These are phyloP conservation scores for Neurospora pannonica DNA, from an alignment of 495 filamentous ascomycete genomes.

Conservation along the genomic window DNA sequence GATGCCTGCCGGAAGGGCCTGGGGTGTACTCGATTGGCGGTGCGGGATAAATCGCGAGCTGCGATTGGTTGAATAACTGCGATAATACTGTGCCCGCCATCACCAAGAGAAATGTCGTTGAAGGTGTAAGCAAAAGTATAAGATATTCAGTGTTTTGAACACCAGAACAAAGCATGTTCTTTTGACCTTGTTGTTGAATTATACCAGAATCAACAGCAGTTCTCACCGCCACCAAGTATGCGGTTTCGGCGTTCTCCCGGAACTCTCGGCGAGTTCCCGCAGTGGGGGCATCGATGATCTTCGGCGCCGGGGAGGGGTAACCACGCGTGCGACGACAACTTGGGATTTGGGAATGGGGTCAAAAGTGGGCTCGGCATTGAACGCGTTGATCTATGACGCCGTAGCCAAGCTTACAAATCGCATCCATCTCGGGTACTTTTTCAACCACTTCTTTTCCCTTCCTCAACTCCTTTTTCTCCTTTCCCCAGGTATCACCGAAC, in stretches of 20 bases:
- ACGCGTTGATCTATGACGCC: background rate
- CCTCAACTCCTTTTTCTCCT: background rate
- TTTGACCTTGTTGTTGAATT: too few relatives aligned
- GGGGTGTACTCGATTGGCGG: too few relatives aligned
- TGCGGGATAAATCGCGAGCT: too few relatives aligned
- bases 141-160: too few relatives aligned
- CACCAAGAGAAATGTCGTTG: too few relatives aligned
- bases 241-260: background rate
- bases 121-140: too few relatives aligned
- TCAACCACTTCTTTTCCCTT: background rate
- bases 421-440: background rate
- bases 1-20: too few relatives aligned
- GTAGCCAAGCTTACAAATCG: background rate
- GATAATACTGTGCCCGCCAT: too few relatives aligned
- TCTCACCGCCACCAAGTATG: too few relatives aligned
- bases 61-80: too few relatives aligned
- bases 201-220: too few relatives aligned
- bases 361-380: background rate
- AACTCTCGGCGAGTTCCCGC: background rate
- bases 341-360: background rate
- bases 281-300: background rate
- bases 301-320: background rate
- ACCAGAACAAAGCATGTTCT: too few relatives aligned
- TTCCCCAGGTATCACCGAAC: background rate
- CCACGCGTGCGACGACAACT: background rate